Evolutionary conservation across 2,329 filamentous ascomycete genomes (phyloP).

Genomic region (Thielaviopsis euricoi): DNA sequence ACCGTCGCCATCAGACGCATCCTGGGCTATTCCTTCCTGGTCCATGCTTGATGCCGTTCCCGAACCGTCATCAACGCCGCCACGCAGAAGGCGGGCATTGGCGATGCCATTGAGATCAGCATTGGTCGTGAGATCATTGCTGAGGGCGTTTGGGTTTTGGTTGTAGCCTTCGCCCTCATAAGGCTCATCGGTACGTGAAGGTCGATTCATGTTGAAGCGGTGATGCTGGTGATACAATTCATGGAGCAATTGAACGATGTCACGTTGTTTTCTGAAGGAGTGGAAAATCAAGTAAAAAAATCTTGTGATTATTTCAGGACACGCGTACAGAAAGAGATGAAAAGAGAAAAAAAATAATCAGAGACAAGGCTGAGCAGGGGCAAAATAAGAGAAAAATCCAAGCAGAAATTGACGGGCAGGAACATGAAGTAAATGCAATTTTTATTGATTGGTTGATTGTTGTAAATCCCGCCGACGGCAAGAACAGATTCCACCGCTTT

Average conservation of each 20-base stretch:
- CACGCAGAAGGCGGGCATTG: conserved; percentile 27
- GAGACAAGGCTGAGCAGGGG: too few relatives aligned
- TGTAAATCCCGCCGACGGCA: too few relatives aligned
- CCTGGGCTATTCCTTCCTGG: not conserved
- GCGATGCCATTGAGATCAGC: conserved; percentile 39
- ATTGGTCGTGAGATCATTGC: conserved; percentile 32
- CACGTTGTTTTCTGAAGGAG: too few relatives aligned
- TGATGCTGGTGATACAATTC: too few relatives aligned
- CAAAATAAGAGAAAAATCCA: too few relatives aligned
- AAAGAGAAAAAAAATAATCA: not conserved
- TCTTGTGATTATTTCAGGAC: too few relatives aligned
- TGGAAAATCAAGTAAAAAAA: too few relatives aligned
- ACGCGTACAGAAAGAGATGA: not conserved
- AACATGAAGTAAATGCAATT: too few relatives aligned
- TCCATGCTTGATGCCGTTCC: not conserved
- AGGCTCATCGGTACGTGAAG: conserved; percentile 36
- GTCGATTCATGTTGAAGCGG: conserved; percentile 31
- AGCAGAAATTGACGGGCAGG: too few relatives aligned
- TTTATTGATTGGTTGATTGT: too few relatives aligned
- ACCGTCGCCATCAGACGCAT: not conserved
- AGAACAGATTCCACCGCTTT: too few relatives aligned
- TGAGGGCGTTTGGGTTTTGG: conserved; percentile 33
- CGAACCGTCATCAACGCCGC: not conserved
- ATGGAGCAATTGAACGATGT: too few relatives aligned
- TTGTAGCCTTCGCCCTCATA: conserved; percentile 34